These are phyloP conservation scores for Phylloporus sp. DNA, from an alignment of 768 basidiomycete genomes.

Conservation along the genomic window DNA sequence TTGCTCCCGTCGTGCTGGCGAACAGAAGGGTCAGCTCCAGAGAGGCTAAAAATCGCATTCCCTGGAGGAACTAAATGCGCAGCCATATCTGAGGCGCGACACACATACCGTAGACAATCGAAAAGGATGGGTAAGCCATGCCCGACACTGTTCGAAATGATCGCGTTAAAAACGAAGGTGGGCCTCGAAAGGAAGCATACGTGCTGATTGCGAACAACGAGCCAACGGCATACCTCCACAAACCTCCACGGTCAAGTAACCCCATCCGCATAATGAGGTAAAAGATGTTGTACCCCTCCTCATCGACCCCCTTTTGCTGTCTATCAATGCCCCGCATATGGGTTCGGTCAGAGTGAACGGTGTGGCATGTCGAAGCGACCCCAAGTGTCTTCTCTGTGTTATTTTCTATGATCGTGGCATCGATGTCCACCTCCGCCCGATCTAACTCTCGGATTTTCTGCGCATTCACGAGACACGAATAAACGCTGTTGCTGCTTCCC, in stretches of 20 bases:
- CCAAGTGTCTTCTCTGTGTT: slow-evolving; percentile 51
- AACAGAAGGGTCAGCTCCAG: too few relatives aligned
- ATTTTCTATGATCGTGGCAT: slow-evolving; percentile 11
- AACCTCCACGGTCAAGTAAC: slow-evolving; percentile 52
- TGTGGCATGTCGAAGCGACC: slow-evolving; percentile 63
- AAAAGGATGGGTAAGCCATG: too few relatives aligned
- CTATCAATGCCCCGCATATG: slow-evolving; percentile 37
- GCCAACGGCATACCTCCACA: slow-evolving; percentile 57
- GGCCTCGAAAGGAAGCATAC: neutral
- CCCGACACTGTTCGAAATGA: slow-evolving; percentile 30
- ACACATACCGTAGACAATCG: too few relatives aligned
- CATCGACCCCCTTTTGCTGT: slow-evolving; percentile 27
- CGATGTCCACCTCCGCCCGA: slow-evolving; percentile 23
- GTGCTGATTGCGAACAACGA: slow-evolving; percentile 45
- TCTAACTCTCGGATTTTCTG: slow-evolving; percentile 67
- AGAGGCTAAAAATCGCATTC: too few relatives aligned
- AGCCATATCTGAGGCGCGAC: too few relatives aligned
- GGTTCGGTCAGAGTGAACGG: slow-evolving; percentile 62
- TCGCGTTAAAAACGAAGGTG: neutral
- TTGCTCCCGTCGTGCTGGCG: too few relatives aligned
- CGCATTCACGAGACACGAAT: slow-evolving; percentile 69
- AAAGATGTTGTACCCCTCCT: slow-evolving; percentile 40
- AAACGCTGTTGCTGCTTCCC: slow-evolving; percentile 53
- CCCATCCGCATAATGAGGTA: slow-evolving; percentile 73
- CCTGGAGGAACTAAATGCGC: too few relatives aligned